Conservation (phyloP, 768 basidiomycete species). For the Leucogyrophana mollusca region DNA sequence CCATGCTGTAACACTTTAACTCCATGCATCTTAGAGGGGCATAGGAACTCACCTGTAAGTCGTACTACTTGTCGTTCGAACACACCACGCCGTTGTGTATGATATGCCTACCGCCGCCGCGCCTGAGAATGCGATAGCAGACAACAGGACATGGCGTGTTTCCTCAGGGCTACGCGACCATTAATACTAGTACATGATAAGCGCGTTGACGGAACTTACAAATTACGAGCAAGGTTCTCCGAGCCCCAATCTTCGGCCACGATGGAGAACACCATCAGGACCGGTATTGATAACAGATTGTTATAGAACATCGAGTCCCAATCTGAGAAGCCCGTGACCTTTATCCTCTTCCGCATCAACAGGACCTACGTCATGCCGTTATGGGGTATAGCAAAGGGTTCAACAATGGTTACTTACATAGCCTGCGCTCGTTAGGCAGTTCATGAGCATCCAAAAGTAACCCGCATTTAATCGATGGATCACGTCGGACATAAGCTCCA, state of each 20-base stretch:
- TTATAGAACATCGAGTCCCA: conserved; percentile 99
- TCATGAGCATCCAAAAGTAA: conserved; percentile 95
- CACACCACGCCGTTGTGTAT: conserved; percentile 98
- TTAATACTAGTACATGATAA: background rate
- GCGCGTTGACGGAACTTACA: conserved; percentile 57
- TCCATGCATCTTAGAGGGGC: conserved; percentile 8
- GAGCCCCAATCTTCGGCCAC: conserved; percentile 87
- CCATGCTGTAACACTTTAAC: conserved; percentile 61
- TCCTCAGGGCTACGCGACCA: conserved; percentile 65
- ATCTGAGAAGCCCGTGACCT: conserved; percentile 91
- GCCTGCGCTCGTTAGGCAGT: conserved; percentile 86
- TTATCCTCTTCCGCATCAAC: conserved; percentile 95
- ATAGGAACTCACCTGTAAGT: conserved; percentile 78
- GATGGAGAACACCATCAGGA: conserved; percentile 79
- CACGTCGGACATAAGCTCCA: conserved; percentile 40
- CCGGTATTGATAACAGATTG: conserved; percentile 92
- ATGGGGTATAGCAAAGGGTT: conserved; percentile 2
- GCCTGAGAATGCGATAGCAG: conserved; percentile 94
- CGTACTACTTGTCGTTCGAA: conserved; percentile 92
- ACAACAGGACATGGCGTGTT: conserved; percentile 74
- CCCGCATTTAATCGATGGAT: conserved; percentile 69
- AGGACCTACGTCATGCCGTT: conserved; percentile 61
- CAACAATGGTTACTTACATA: conserved; percentile 62
- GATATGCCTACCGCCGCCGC: conserved; percentile 97
- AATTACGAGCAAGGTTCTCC: conserved; percentile 76